Evolutionary conservation across 2,329 filamentous ascomycete species (phyloP).

Genomic region (Zasmidium citrigriseum): DNA sequence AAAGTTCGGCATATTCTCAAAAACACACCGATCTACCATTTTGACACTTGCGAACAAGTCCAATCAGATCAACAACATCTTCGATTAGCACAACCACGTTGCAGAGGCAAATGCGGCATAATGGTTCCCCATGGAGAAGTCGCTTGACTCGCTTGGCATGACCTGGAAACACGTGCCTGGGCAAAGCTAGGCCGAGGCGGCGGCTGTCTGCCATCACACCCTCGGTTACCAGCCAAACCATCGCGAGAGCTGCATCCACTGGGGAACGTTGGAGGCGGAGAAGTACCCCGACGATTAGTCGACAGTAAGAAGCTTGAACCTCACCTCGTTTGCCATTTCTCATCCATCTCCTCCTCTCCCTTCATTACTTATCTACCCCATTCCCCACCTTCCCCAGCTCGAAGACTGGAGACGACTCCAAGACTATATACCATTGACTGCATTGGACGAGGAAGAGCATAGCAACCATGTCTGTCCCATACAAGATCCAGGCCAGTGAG

Average conservation of each 20-base stretch:
- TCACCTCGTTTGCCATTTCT: constrained; percentile 1
- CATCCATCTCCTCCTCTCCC: constrained; percentile 1
- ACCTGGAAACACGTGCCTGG: background rate
- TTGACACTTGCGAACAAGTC: background rate
- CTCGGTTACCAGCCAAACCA: no score
- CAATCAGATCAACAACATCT: no score
- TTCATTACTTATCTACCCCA: background rate
- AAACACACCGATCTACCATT: background rate
- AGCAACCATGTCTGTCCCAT: constrained; percentile 37
- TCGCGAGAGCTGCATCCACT: background rate
- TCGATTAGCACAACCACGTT: no score
- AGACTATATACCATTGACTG: background rate
- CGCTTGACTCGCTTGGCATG: background rate
- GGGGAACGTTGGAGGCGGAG: background rate
- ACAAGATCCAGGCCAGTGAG: constrained; percentile 38
- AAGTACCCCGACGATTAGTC: background rate
- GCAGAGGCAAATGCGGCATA: no score
- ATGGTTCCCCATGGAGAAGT: no score
- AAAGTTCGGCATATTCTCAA: background rate
- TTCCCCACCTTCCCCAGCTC: background rate
- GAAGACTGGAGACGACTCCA: background rate
- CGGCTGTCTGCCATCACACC: background rate
- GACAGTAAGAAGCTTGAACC: background rate
- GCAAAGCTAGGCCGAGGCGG: background rate
- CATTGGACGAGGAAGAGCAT: background rate